Evolutionary conservation across 176 grass and related monocot species (phyloP).

Genomic region (Canna indica): DNA sequence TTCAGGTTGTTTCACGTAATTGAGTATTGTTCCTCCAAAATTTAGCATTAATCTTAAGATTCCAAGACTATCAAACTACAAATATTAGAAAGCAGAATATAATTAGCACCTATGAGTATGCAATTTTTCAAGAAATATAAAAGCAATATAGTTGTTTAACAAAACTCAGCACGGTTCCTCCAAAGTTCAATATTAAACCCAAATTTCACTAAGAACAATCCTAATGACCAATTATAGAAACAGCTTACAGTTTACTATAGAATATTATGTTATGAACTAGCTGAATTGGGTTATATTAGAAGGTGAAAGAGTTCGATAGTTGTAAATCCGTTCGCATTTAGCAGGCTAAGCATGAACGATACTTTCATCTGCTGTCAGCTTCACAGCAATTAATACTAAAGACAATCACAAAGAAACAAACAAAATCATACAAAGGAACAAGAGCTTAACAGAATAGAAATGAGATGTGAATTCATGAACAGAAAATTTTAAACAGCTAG

Average conservation of each 20-base stretch:
- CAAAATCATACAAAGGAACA: neutral
- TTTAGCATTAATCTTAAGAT: too few relatives aligned
- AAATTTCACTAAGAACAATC: neutral
- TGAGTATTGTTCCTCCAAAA: too few relatives aligned
- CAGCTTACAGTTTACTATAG: neutral
- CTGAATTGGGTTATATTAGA: neutral
- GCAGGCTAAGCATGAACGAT: neutral
- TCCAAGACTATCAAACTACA: too few relatives aligned
- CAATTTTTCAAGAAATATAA: neutral
- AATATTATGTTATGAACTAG: neutral
- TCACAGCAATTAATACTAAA: neutral
- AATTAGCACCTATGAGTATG: neutral
- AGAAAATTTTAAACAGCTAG: neutral
- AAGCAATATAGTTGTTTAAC: neutral
- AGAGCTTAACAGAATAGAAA: neutral
- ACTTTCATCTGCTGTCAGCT: neutral
- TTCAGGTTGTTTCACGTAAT: too few relatives aligned
- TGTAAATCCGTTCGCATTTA: neutral
- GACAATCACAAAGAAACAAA: neutral
- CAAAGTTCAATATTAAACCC: neutral
- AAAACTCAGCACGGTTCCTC: neutral
- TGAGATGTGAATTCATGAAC: neutral
- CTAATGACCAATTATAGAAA: neutral
- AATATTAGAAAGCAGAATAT: too few relatives aligned
- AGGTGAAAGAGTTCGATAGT: neutral